These are phyloP conservation scores for Auricularia heimuer DNA, from an alignment of 768 basidiomycete genomes.

Conservation along the genomic window DNA sequence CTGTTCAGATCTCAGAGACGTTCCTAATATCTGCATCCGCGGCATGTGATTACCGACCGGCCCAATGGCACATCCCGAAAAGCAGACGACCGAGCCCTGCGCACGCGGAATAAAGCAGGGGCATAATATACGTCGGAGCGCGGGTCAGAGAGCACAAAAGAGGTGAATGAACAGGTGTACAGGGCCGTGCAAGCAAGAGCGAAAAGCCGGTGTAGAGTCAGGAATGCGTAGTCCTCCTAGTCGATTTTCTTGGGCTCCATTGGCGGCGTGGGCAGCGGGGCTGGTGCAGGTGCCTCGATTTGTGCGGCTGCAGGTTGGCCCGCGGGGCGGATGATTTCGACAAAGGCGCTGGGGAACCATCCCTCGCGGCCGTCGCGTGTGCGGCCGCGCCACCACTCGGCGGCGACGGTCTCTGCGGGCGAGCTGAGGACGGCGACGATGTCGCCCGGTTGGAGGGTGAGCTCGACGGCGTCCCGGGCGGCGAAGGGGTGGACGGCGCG, in stretches of 20 bases:
- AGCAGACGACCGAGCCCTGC: too few relatives aligned
- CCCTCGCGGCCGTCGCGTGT: slow-evolving; percentile 86
- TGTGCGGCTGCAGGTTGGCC: slow-evolving; percentile 21
- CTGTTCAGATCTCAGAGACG: too few relatives aligned
- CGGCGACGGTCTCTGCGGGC: slow-evolving; percentile 36
- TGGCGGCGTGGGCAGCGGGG: neutral
- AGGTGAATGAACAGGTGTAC: too few relatives aligned
- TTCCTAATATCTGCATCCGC: too few relatives aligned
- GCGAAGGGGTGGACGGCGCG: slow-evolving; percentile 73
- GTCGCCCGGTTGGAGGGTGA: slow-evolving; percentile 77
- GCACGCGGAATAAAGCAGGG: too few relatives aligned
- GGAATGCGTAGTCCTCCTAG: slow-evolving; percentile 8
- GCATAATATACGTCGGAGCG: too few relatives aligned
- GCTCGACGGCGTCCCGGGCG: slow-evolving; percentile 64
- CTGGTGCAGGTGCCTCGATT: neutral
- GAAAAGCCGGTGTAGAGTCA: too few relatives aligned
- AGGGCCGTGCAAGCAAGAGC: too few relatives aligned
- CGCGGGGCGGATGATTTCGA: slow-evolving; percentile 52
- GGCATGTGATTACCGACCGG: too few relatives aligned
- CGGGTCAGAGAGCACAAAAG: too few relatives aligned
- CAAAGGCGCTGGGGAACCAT: slow-evolving; percentile 92
- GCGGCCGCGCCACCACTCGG: slow-evolving; percentile 92
- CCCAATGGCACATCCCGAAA: too few relatives aligned
- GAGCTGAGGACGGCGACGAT: slow-evolving; percentile 84
- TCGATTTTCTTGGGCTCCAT: slow-evolving; percentile 32